Evolutionary conservation across 305 asterid species (phyloP).

Genomic region (Fraxinus angustifolia): DNA sequence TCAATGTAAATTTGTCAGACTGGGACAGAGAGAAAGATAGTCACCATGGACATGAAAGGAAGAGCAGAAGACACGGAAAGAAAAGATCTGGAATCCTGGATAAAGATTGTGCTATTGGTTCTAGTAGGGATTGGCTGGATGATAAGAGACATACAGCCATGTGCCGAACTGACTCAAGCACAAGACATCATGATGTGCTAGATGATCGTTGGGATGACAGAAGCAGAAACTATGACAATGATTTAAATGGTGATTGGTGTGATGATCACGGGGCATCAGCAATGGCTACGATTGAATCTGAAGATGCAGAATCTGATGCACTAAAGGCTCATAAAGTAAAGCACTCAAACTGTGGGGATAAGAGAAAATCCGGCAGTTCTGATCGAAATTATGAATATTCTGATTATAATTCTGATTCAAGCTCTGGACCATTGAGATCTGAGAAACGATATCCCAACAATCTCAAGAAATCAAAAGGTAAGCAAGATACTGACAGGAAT

Average conservation of each 20-base stretch:
- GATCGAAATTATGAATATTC: conserved; percentile 18
- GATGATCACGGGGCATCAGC: conserved; percentile 30
- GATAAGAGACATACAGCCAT: conserved; percentile 15
- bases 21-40: conserved; percentile 26
- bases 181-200: conserved; percentile 23
- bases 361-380: conserved; percentile 14
- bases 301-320: conserved; percentile 25
- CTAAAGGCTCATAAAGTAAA: neutral
- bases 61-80: conserved; percentile 30
- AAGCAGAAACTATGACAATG: conserved; percentile 24
- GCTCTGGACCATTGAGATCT: conserved; percentile 10
- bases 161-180: conserved; percentile 11
- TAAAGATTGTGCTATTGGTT: conserved; percentile 20
- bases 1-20: conserved; percentile 22
- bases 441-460: conserved; percentile 7
- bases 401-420: conserved; percentile 30
- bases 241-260: conserved; percentile 27
- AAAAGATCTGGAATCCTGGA: conserved; percentile 11
- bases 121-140: conserved; percentile 16
- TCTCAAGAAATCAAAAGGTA: conserved; percentile 29
- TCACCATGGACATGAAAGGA: conserved; percentile 27
- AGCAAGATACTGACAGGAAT: conserved; percentile 25
- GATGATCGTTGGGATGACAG: conserved; percentile 31
- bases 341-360: conserved; percentile 23
- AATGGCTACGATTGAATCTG: conserved; percentile 28